A percentile compares a stretch with the other conserved stretches of the same genome.
Evolutionary conservation across 257 asterid genomes (phyloP).

Genomic region (Plantago ovata): DNA sequence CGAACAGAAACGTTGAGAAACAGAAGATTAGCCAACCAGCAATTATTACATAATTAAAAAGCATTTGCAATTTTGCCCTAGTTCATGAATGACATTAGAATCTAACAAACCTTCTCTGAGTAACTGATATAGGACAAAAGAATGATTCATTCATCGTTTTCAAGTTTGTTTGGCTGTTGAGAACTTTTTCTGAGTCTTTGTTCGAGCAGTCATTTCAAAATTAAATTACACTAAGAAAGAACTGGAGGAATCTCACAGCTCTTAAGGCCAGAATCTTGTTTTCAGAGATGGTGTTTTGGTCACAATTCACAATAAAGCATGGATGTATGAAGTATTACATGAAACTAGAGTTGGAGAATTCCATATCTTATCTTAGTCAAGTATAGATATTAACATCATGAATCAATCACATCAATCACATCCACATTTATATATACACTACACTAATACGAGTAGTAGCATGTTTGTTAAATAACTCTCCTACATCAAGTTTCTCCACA

Average conservation of each 20-base stretch:
- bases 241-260: no score
- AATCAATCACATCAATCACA: no score
- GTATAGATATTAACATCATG: no score
- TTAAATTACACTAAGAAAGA: not conserved
- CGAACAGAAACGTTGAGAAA: not conserved
- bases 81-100: not conserved
- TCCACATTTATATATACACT: no score
- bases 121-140: not conserved
- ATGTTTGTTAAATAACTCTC: no score
- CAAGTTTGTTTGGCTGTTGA: slow-evolving; percentile 9
- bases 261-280: no score
- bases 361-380: no score
- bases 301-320: not conserved
- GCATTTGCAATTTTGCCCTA: not conserved
- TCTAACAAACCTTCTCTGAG: not conserved
- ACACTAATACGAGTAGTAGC: no score
- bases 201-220: slow-evolving; percentile 1
- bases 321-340: not conserved
- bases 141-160: not conserved
- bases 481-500: no score
- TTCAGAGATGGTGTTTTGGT: no score
- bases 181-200: not conserved
- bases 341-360: not conserved
- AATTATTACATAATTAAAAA: slow-evolving; percentile 5
- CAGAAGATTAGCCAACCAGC: not conserved